Evolutionary conservation across 352 stramenopile genomes (phyloP), one percentile per base, ranked within the genome.

Genomic region (Hyphochytrium catenoides): DNA sequence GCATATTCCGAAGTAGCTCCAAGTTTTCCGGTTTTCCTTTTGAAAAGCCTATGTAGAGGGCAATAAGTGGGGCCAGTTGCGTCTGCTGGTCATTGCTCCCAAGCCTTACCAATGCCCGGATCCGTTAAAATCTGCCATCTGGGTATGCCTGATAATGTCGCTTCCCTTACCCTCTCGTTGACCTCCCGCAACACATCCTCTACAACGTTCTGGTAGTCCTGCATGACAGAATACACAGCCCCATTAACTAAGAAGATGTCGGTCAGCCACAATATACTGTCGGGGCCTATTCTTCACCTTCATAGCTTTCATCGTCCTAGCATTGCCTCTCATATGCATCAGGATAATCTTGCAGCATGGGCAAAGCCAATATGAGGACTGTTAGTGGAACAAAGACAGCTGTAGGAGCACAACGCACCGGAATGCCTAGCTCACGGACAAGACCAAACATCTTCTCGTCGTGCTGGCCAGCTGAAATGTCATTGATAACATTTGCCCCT

Each of bases 311-410:
- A 98, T 98, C 8, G 85, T 97, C 54, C 91, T 54, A 1, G 88
- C 82, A 25, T 65, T 94, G 11, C 89, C 89, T 31, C 88, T 58
- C 83, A 95, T 97, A 53, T 98, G 90, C 88, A 97, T 98, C 2
- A 95, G 46, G 15, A 78, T 48, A 39, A 96, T 68, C 52, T 94
- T 62, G 15, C 60, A 52, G 21, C 11, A 26, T 16, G n/a, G n/a
- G n/a, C n/a, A n/a, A n/a, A n/a, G n/a, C 37, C 48, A 38, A 12
- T 51, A 48, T 14, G 16, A 42, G 30, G 8, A 6, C 15, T 7
- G 24, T 25, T 3, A 43, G 25, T 24, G 31, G 33, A 36, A 46
- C 6, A 11, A 12, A 15, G 4, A 0, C 17, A 43, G n/a, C n/a
- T n/a, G n/a, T n/a, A n/a, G n/a, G n/a, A n/a, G n/a, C n/a, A 22